phyloP scores from a whole-genome alignment of 257 asterid species.

The Haberlea rhodopensis region DNA sequence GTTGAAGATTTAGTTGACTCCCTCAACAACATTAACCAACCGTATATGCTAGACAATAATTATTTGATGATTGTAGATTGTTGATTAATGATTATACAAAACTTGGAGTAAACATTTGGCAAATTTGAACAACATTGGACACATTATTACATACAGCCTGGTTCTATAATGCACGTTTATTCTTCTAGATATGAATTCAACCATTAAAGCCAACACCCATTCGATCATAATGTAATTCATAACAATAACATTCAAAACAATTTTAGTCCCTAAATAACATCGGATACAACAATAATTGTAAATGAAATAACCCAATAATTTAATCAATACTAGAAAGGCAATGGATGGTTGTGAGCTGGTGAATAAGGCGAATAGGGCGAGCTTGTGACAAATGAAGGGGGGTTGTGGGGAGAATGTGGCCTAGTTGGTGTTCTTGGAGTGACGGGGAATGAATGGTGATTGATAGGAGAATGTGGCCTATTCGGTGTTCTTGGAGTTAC shows the following conservation, averaged over 20 bases:
- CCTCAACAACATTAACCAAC: no score
- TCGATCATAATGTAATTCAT: neutral
- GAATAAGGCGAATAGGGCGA: slow-evolving; percentile 56
- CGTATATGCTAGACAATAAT: no score
- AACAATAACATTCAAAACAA: neutral
- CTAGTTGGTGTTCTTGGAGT: slow-evolving; percentile 27
- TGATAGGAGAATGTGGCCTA: slow-evolving; percentile 16
- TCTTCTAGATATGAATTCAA: neutral
- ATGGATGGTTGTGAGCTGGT: slow-evolving; percentile 40
- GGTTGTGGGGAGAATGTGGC: slow-evolving; percentile 10
- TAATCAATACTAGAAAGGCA: slow-evolving; percentile 44
- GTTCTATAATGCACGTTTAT: no score
- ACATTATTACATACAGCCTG: no score
- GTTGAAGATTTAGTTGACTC: no score
- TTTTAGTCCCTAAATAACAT: neutral
- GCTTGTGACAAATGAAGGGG: slow-evolving; percentile 50
- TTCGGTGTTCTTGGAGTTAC: slow-evolving; percentile 29
- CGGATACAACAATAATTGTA: no score
- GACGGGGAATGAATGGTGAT: neutral
- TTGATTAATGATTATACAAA: no score
- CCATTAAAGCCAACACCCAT: neutral
- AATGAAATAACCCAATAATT: neutral
- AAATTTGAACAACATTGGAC: neutral
- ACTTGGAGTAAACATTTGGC: neutral
- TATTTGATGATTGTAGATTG: neutral